Percentiles rank a stretch among this genome's conserved stretches.
Conservation (phyloP, 2,329 filamentous ascomycete species). For the Colletotrichum lupini region DNA sequence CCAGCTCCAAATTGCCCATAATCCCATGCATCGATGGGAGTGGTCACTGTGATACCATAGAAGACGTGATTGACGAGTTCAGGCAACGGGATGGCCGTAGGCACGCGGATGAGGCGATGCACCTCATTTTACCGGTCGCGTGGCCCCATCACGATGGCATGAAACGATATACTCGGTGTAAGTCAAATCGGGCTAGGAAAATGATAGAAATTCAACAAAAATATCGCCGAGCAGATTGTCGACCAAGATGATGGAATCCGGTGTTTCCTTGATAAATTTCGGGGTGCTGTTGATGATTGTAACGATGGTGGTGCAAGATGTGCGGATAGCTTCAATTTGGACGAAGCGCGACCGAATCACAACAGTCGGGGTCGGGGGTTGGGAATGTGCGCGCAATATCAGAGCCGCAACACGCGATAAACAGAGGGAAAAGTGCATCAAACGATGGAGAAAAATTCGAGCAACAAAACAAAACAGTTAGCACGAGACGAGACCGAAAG, state of each 20-base stretch:
- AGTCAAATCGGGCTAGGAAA: conserved; percentile 31
- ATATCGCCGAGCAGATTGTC: conserved; percentile 12
- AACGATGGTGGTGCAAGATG: conserved; percentile 31
- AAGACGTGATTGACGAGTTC: background rate
- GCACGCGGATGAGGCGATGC: background rate
- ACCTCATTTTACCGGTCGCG: conserved; percentile 19
- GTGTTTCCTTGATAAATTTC: conserved; percentile 6
- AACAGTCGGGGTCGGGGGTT: background rate
- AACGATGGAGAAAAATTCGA: conserved; percentile 17
- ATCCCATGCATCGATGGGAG: background rate
- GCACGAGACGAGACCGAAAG: conserved; percentile 12
- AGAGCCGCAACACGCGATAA: background rate
- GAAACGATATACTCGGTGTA: conserved; percentile 32
- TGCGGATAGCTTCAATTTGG: conserved; percentile 37
- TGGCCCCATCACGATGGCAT: conserved; percentile 6
- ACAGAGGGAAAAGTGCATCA: background rate
- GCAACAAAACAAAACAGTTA: background rate
- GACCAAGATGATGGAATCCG: conserved; percentile 21
- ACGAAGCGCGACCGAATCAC: conserved; percentile 12
- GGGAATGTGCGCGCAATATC: conserved; percentile 9
- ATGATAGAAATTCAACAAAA: conserved; percentile 30
- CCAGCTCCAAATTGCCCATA: background rate
- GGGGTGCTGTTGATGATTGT: conserved; percentile 5
- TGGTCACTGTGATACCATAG: no score
- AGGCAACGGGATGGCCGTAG: background rate